phyloP scores from a whole-genome alignment of 176 grass and related monocot genomes.

The Puccinellia tenuiflora region DNA sequence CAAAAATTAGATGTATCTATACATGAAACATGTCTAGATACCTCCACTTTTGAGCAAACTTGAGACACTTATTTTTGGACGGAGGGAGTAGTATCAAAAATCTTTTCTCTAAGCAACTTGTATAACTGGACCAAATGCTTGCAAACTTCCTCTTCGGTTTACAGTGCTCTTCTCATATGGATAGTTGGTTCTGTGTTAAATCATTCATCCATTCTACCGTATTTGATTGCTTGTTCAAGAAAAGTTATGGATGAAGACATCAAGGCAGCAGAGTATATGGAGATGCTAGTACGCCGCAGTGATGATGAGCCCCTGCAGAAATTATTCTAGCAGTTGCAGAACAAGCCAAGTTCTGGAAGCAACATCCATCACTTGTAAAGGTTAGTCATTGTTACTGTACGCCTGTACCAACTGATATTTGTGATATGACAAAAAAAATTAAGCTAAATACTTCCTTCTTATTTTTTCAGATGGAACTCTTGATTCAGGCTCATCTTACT shows the following conservation, averaged over 20 bases:
- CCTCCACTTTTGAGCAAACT: too few species aligned
- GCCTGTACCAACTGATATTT: background rate
- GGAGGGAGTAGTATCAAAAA: too few species aligned
- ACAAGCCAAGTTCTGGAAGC: conserved; percentile 99
- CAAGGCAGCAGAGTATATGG: conserved; percentile 96
- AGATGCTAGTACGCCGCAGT: conserved; percentile 92
- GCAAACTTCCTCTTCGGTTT: background rate
- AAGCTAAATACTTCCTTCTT: background rate
- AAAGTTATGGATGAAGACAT: conserved; percentile 99
- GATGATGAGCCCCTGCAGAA: conserved; percentile 97
- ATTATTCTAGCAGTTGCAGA: conserved; percentile 92
- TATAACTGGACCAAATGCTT: background rate
- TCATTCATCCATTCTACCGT: background rate
- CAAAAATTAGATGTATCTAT: too few species aligned
- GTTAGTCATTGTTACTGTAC: conserved; percentile 30
- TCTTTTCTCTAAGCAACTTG: background rate
- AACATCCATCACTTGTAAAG: conserved; percentile 97
- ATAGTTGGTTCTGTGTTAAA: background rate
- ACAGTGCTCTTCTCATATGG: background rate
- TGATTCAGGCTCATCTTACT: conserved; percentile 96
- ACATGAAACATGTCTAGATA: too few species aligned
- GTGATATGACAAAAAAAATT: conserved; percentile 3
- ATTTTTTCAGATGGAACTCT: conserved; percentile 77
- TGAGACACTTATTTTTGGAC: too few species aligned
- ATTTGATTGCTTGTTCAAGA: conserved; percentile 51